Evolutionary conservation across 2,329 filamentous ascomycete species (phyloP).

Genomic region (Clonostachys rhizophaga): DNA sequence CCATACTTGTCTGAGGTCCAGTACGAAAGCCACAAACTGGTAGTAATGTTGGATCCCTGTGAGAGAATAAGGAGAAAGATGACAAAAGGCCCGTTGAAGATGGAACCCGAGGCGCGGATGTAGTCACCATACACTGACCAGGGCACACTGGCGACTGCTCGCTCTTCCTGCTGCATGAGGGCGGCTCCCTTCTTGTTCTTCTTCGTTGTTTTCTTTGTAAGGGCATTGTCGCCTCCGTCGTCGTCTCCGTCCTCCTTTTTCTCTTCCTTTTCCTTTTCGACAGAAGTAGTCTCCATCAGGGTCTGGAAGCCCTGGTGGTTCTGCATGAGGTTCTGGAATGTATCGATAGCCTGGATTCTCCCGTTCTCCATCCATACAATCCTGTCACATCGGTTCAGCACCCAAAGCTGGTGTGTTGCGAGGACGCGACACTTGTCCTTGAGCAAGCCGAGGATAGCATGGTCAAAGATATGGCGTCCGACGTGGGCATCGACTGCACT

Average conservation of each 20-base stretch:
- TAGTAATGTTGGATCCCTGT: slow-evolving; percentile 81
- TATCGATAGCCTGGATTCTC: slow-evolving; percentile 78
- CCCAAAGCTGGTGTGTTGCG: slow-evolving; percentile 93
- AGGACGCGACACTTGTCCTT: slow-evolving; percentile 87
- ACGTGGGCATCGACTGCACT: slow-evolving; percentile 68
- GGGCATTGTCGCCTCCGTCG: slow-evolving; percentile 28
- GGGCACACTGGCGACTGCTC: slow-evolving; percentile 70
- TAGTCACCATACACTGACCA: slow-evolving; percentile 80
- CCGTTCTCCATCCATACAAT: slow-evolving; percentile 93
- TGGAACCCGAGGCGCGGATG: slow-evolving; percentile 67
- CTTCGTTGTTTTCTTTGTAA: slow-evolving; percentile 32
- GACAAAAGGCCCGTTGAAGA: slow-evolving; percentile 64
- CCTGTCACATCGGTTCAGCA: slow-evolving; percentile 83
- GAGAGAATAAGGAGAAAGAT: slow-evolving; percentile 61
- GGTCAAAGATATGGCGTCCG: slow-evolving; percentile 79
- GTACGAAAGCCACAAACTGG: slow-evolving; percentile 88
- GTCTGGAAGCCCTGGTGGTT: slow-evolving; percentile 73
- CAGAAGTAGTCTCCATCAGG: slow-evolving; percentile 80
- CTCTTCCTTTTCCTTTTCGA: slow-evolving; percentile 55
- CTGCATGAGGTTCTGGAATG: slow-evolving; percentile 82
- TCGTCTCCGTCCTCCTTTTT: slow-evolving; percentile 35
- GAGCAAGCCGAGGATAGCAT: slow-evolving; percentile 85
- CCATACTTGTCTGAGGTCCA: slow-evolving; percentile 82
- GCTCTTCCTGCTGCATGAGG: slow-evolving; percentile 71
- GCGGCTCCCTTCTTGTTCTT: slow-evolving; percentile 53